phyloP scores from a whole-genome alignment of 805 yeast genomes.

The Lipomyces kockii region DNA sequence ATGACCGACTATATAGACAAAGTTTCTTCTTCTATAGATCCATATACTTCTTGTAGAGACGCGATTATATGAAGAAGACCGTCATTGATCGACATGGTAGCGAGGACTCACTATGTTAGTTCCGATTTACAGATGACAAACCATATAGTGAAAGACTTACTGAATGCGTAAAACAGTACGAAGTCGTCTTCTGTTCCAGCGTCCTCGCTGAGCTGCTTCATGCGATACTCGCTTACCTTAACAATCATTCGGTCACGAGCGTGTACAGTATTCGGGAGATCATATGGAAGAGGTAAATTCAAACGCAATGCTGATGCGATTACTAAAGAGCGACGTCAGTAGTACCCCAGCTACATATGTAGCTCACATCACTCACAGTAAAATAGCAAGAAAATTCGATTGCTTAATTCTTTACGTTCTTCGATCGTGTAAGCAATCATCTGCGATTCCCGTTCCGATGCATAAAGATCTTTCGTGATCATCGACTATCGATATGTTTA shows the following conservation, averaged over 20 bases:
- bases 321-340: slow-evolving; percentile 46
- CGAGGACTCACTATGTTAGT: slow-evolving; percentile 50
- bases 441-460: slow-evolving; percentile 57
- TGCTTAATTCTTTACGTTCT: slow-evolving; percentile 61
- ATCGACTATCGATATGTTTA: slow-evolving; percentile 44
- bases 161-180: slow-evolving; percentile 74
- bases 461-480: slow-evolving; percentile 62
- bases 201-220: slow-evolving; percentile 44
- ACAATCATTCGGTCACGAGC: slow-evolving; percentile 70
- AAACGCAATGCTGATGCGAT: slow-evolving; percentile 73
- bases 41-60: slow-evolving; percentile 62
- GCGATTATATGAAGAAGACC: slow-evolving; percentile 65
- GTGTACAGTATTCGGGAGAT: slow-evolving; percentile 76
- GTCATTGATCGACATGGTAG: slow-evolving; percentile 66
- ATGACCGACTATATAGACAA: slow-evolving; percentile 51
- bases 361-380: slow-evolving; percentile 49
- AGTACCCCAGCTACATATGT: not conserved
- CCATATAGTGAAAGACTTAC: slow-evolving; percentile 14
- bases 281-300: slow-evolving; percentile 77
- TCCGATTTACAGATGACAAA: not conserved
- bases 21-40: slow-evolving; percentile 66
- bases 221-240: slow-evolving; percentile 65
- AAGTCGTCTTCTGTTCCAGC: slow-evolving; percentile 68
- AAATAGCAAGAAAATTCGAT: slow-evolving; percentile 72
- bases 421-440: slow-evolving; percentile 58